Evolutionary conservation across 805 yeast genomes (phyloP), one percentile per base, ranked within the genome.

Genomic region (Lachancea dasiensis): DNA sequence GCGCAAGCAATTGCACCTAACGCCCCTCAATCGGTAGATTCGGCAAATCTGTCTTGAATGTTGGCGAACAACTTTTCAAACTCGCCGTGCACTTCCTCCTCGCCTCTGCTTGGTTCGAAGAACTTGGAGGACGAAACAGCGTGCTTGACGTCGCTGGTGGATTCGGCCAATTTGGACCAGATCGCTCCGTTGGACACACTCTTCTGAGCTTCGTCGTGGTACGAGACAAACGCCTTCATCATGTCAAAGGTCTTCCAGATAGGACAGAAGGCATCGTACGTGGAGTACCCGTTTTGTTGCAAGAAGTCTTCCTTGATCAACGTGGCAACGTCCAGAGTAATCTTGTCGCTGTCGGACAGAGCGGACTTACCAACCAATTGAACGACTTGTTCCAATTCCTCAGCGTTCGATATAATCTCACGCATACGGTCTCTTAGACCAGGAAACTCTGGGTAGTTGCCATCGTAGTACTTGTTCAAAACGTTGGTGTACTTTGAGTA

Each of bases 291-390:
- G 68, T 92, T 92, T 72, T 92, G 99, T 70, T 92, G 99, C 63
- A 92, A 74, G 80, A 92, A 92, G 68, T 92, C 98, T 66, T 92
- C 98, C 67, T 92, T 92, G 66, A 92, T 81, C 63, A 92, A 75
- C 20, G 73, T 72, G 18, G 97, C 79, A 40, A 90, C 96, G 61
- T 92, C 99, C 60, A 92, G 73, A 18, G 96, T 84, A 64, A 92
- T 92, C 72, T 92, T 92, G 68, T 92, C 98, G 27, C 95, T 74
- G 63, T 92, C 99, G 7, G 96, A 86, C 53, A 92, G 73, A 4
- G 99, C 97, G 45, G 95, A 84, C 69, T 92, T 92, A 73, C 99
- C 99, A 46, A 92, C 99, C 61, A 92, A 79, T 72, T 92, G 99
- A 46, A 92, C 98, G 53, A 92, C 98, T 71, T 92, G 97, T 69